Base-by-base conservation (phyloP, 2,329 filamentous ascomycete genomes). In the Chaetomium strumarium region DNA sequence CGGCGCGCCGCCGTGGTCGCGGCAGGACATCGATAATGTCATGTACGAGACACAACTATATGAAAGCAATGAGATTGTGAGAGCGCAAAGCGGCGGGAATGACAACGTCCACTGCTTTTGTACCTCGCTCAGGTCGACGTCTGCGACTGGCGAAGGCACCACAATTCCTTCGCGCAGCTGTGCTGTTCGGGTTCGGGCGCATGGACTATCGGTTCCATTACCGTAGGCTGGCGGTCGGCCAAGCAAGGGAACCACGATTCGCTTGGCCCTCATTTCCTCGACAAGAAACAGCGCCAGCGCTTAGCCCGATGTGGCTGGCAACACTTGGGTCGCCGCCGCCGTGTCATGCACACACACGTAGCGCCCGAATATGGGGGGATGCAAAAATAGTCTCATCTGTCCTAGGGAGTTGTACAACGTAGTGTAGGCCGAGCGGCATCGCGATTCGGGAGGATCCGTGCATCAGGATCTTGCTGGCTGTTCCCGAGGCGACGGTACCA, bases 321-420 rank as follows among this genome's bases (percentile, higher is more conserved):
- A 24, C 12, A 14, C 8, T 37, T 24, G 34, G 12, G 31, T 11
- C 29, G 24, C 39, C 39, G 39, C 14, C 17, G 24, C 33, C 9
- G 45, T 39, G 34, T 42, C 44, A 51, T 52, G 44, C 33, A 6
- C 40, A 24, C 49, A 48, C 42, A 24, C 17, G 38, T 20, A 44
- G 39, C 50, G 44, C 29, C 33, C 6, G 16, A 34, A n/a, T 29
- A 16, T n/a, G 17, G 14, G 30, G 9, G 16, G 10, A 46, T 16
- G 46, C 45, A 50, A 53, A 53, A 53, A 53, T 49, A 53, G 51
- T 49, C 42, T 46, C 51, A 53, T 46, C 16, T 42, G 20, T 11
- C 39, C 39, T 37, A n/a, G n/a, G n/a, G n/a, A n/a, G n/a, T n/a
- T n/a, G n/a, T n/a, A n/a, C n/a, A n/a, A n/a, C n/a, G n/a, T n/a